These are phyloP conservation scores for Cyclostephanos invisitatus DNA, from an alignment of 108 stramenopile genomes.

Conservation along the genomic window DNA sequence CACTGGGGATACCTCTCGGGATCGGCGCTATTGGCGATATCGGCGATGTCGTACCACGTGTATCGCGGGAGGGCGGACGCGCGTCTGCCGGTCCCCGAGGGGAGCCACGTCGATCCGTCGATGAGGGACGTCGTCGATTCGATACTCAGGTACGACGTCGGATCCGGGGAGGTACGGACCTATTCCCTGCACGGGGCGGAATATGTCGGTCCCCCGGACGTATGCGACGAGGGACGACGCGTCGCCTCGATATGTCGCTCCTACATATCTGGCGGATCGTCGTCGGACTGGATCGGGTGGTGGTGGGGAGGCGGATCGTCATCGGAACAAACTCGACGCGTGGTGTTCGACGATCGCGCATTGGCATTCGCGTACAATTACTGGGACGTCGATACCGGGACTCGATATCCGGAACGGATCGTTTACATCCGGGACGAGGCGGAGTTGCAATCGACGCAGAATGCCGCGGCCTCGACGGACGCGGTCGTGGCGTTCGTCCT, in stretches of 20 bases:
- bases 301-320: no score
- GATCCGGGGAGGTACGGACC: conserved; percentile 25
- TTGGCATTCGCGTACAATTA: conserved; percentile 50
- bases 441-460: conserved; percentile 22
- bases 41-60: conserved; percentile 39
- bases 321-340: conserved; percentile 9
- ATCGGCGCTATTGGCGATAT: conserved; percentile 17
- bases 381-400: conserved; percentile 31
- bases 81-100: conserved; percentile 37
- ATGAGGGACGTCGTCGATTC: conserved; percentile 35
- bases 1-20: conserved; percentile 48
- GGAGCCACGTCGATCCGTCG: conserved; percentile 26
- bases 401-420: conserved; percentile 36
- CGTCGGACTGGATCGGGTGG: no score
- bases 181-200: conserved; percentile 31
- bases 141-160: conserved; percentile 41
- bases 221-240: conserved; percentile 23
- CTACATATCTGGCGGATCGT: conserved; percentile 14
- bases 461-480: conserved; percentile 34
- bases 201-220: conserved; percentile 33
- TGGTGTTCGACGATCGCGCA: conserved; percentile 43
- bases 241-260: conserved; percentile 18
- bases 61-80: conserved; percentile 35
- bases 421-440: conserved; percentile 12
- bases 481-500: conserved; percentile 18